Percentiles rank a stretch among this genome's conserved stretches.
Conservation (phyloP, 2,329 filamentous ascomycete genomes). For the Calonectria montana region DNA sequence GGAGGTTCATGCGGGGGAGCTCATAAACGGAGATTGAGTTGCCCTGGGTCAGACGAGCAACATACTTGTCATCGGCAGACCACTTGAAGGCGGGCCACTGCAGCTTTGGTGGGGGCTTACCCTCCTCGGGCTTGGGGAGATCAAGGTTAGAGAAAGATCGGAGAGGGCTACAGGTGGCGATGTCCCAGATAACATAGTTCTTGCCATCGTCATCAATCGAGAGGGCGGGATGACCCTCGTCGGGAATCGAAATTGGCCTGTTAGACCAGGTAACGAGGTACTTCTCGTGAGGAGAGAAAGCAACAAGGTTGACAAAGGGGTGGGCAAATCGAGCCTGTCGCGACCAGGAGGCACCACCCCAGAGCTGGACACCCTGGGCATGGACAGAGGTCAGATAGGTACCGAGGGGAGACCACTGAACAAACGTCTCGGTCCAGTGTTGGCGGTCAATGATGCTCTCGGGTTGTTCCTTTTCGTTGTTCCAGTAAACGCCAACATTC, state of each 20-base stretch:
- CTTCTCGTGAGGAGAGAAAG: slow-evolving; percentile 93
- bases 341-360: slow-evolving; percentile 91
- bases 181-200: slow-evolving; percentile 99
- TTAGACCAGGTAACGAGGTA: slow-evolving; percentile 98
- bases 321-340: slow-evolving; percentile 94
- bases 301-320: slow-evolving; percentile 93
- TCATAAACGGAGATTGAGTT: slow-evolving; percentile 94
- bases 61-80: slow-evolving; percentile 97
- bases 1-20: slow-evolving; percentile 86
- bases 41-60: slow-evolving; percentile 89
- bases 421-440: slow-evolving; percentile 98
- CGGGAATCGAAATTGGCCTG: slow-evolving; percentile 90
- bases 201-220: slow-evolving; percentile 96
- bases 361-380: slow-evolving; percentile 95
- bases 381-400: slow-evolving; percentile 96
- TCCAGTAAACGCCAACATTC: slow-evolving; percentile 96
- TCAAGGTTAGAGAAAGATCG: slow-evolving; percentile 95
- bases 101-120: slow-evolving; percentile 83
- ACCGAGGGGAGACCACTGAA: slow-evolving; percentile 96
- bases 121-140: slow-evolving; percentile 67
- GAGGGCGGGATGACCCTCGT: slow-evolving; percentile 85
- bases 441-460: slow-evolving; percentile 91
- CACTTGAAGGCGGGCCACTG: slow-evolving; percentile 99
- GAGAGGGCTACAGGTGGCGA: slow-evolving; percentile 87
- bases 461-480: slow-evolving; percentile 92